Base-by-base conservation (phyloP, 2,329 filamentous ascomycete genomes). In the Epichloe sp. region DNA sequence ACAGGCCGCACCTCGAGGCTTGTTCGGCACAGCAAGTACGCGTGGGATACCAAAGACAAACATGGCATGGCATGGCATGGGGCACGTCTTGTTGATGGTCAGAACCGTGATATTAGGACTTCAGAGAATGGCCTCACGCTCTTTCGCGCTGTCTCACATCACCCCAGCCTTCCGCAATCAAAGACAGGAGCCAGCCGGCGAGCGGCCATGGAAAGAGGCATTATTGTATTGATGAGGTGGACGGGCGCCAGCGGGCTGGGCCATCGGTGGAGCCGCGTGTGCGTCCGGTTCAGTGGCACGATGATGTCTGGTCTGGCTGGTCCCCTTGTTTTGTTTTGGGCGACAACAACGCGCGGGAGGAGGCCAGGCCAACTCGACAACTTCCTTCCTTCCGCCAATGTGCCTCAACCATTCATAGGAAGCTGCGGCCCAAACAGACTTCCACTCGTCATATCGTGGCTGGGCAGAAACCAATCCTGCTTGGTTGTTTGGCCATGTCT, bases 231-330 rank as follows among this genome's bases (percentile, higher is more conserved):
- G 8, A 10, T 31, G 10, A 10, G 14, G n/a, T 19, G 40, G 40
- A 44, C 41, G 41, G 48, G 41, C 40, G 48, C 41, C 50, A 49
- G 47, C 50, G 41, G 41, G 50, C 34, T 48, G 50, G 46, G 50
- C 50, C 50, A 45, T 44, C 17, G 46, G 46, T 48, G 46, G 50
- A 48, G 46, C 35, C 41, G 41, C 40, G 35, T 40, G 21, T 36
- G 21, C 14, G 46, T 35, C 31, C 35, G n/a, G 37, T 37, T 38
- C 26, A 31, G 26, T 37, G 44, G 44, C 45, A n/a, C 36, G 40
- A 44, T 19, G 42, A 12, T 37, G 36, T n/a, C 14, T 37, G 36
- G 23, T 23, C 23, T 23, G 23, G 23, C 23, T 7, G 7, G 23
- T 26, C 23, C 23, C 23, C 23, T 2, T 26, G 23, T 26, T 26